phyloP scores from a whole-genome alignment of 768 basidiomycete genomes.

The Tephrocybe rancida region DNA sequence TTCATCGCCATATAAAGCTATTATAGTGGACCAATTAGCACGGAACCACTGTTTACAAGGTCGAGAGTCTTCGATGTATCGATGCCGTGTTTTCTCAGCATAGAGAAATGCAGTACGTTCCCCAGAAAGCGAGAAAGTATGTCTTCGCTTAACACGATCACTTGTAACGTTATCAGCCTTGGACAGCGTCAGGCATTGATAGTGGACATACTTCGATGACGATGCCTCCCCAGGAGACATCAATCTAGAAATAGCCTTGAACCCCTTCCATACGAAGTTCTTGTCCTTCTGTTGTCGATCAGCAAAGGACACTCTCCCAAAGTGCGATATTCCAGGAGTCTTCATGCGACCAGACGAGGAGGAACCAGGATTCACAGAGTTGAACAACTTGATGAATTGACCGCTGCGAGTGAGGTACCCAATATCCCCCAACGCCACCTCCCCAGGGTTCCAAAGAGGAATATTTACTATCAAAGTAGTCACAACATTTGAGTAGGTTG shows the following conservation, averaged over 20 bases:
- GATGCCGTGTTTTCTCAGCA: conserved; percentile 13
- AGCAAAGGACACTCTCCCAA: neutral
- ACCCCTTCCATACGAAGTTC: conserved; percentile 6
- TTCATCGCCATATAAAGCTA: conserved; percentile 5
- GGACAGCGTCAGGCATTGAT: neutral
- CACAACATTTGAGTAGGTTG: neutral
- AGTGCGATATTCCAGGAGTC: neutral
- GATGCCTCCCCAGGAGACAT: conserved; percentile 2
- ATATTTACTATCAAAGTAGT: conserved; percentile 9
- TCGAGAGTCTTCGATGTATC: conserved; percentile 8
- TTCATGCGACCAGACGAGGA: conserved; percentile 5
- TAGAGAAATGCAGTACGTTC: conserved; percentile 13
- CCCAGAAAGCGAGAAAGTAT: conserved; percentile 10
- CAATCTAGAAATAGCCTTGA: conserved; percentile 14
- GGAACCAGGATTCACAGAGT: neutral
- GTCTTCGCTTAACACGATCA: conserved; percentile 1
- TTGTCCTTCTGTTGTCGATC: conserved; percentile 9
- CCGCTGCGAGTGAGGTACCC: conserved; percentile 10
- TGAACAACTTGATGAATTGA: conserved; percentile 12
- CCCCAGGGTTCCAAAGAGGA: conserved; percentile 12
- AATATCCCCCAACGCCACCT: conserved; percentile 10
- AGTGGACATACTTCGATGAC: conserved; percentile 1
- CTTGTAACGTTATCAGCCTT: neutral
- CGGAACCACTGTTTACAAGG: conserved; percentile 13
- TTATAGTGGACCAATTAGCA: conserved; percentile 3